These are phyloP conservation scores for Emergomyces orientalis DNA, from an alignment of 2,329 filamentous ascomycete species.

Conservation along the genomic window DNA sequence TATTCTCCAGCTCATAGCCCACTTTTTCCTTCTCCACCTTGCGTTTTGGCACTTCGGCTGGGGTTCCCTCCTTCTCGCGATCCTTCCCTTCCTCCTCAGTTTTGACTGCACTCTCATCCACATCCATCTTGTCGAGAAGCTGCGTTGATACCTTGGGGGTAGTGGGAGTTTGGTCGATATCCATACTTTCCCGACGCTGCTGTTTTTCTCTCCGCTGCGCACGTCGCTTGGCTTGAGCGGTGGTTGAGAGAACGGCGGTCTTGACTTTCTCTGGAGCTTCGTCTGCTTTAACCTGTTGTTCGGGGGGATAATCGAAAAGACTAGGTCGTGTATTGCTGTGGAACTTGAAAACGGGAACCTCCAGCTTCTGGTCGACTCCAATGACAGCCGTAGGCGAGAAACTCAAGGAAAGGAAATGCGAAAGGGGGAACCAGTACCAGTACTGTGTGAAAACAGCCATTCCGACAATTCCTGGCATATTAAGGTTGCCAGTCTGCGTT, in stretches of 20 bases:
- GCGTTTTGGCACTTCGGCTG: conserved; percentile 62
- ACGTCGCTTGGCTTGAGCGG: conserved; percentile 89
- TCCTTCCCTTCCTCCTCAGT: conserved; percentile 52
- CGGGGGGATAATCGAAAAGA: conserved; percentile 94
- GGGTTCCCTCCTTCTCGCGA: conserved; percentile 53
- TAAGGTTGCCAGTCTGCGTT: conserved; percentile 94
- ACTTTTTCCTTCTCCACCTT: conserved; percentile 93
- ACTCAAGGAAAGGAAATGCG: conserved; percentile 89
- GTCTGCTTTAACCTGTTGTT: conserved; percentile 89
- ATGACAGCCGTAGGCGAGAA: conserved; percentile 97
- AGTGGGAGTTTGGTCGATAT: conserved; percentile 70
- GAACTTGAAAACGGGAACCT: conserved; percentile 91
- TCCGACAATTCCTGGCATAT: conserved; percentile 96
- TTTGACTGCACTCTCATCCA: conserved; percentile 46
- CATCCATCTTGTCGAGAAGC: conserved; percentile 77
- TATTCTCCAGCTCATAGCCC: conserved; percentile 92
- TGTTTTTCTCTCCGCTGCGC: conserved; percentile 91
- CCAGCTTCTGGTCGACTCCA: conserved; percentile 83
- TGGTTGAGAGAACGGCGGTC: conserved; percentile 91
- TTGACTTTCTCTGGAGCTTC: conserved; percentile 90
- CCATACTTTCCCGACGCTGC: conserved; percentile 87
- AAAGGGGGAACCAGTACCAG: conserved; percentile 99
- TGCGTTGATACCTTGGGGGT: conserved; percentile 57
- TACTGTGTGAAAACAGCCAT: conserved; percentile 99
- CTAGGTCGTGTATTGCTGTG: conserved; percentile 90